A percentile compares a stretch with the other conserved stretches of the same genome.
Conservation (phyloP, 2,329 filamentous ascomycete species). For the Colletotrichum sidae region DNA sequence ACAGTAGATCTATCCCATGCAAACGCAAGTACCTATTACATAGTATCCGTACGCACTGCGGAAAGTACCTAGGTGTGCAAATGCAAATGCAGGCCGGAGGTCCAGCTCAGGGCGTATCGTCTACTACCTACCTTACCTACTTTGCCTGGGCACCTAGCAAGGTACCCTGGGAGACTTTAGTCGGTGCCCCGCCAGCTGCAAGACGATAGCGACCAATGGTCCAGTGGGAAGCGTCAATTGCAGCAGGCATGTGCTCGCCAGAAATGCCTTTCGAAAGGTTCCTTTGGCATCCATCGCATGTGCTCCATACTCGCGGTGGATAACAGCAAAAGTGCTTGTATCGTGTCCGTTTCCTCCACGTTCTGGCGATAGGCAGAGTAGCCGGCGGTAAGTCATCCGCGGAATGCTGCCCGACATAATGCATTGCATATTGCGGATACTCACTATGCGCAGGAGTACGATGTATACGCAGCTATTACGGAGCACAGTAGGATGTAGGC, state of each 20-base stretch:
- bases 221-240: slow-evolving; percentile 25
- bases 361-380: too few species aligned
- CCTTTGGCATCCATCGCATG: slow-evolving; percentile 11
- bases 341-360: too few species aligned
- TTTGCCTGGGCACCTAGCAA: background rate
- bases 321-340: background rate
- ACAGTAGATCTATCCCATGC: too few species aligned
- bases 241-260: slow-evolving; percentile 16
- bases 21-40: too few species aligned
- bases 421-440: too few species aligned
- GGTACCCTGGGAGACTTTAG: background rate
- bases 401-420: too few species aligned
- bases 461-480: too few species aligned
- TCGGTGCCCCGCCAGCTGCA: slow-evolving; percentile 21
- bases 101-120: slow-evolving; percentile 1
- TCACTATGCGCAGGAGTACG: too few species aligned
- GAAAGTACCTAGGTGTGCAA: background rate
- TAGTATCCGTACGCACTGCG: background rate
- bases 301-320: background rate
- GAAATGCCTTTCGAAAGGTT: slow-evolving; percentile 1
- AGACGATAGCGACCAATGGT: slow-evolving; percentile 9
- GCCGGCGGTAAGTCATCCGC: too few species aligned
- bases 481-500: too few species aligned
- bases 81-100: slow-evolving; percentile 22
- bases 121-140: background rate